These are phyloP conservation scores for Phytophthora crassamura DNA, from an alignment of 352 stramenopile genomes.

Conservation along the genomic window DNA sequence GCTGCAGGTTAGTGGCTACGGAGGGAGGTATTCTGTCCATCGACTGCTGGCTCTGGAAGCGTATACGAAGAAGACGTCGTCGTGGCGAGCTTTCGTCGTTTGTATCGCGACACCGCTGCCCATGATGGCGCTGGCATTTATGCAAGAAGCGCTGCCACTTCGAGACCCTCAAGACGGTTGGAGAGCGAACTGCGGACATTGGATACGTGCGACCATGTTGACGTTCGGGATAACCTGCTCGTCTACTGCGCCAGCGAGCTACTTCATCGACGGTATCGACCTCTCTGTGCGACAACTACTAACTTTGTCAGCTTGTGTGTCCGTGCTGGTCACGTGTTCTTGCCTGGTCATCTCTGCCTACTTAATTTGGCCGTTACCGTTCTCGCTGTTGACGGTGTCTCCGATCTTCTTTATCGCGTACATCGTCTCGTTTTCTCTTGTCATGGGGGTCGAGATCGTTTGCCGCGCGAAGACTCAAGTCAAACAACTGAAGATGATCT, in stretches of 20 bases:
- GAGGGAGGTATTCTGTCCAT: constrained; percentile 11
- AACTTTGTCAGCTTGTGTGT: not conserved
- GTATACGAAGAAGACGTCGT: constrained; percentile 8
- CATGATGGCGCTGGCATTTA: not conserved
- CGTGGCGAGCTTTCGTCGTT: not conserved
- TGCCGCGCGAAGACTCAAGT: not conserved
- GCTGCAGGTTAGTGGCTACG: constrained; percentile 10
- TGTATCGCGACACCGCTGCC: constrained; percentile 9
- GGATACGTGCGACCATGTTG: constrained; percentile 9
- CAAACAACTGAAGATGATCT: not conserved
- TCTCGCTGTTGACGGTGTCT: not conserved
- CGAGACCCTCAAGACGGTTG: constrained; percentile 6
- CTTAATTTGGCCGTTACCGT: constrained; percentile 15
- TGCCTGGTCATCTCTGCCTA: not conserved
- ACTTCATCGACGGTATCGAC: constrained; percentile 4
- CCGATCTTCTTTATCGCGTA: too few relatives aligned
- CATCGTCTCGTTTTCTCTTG: too few relatives aligned
- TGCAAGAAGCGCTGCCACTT: constrained; percentile 10
- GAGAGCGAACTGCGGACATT: constrained; percentile 14
- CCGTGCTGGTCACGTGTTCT: not conserved
- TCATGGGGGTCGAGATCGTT: not conserved
- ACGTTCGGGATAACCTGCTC: not conserved
- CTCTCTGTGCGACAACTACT: not conserved
- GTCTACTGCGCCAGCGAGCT: constrained; percentile 4
- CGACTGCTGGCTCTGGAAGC: constrained; percentile 15